Base-by-base conservation (phyloP, 331 rosid genomes). In the Quercus phellos region DNA sequence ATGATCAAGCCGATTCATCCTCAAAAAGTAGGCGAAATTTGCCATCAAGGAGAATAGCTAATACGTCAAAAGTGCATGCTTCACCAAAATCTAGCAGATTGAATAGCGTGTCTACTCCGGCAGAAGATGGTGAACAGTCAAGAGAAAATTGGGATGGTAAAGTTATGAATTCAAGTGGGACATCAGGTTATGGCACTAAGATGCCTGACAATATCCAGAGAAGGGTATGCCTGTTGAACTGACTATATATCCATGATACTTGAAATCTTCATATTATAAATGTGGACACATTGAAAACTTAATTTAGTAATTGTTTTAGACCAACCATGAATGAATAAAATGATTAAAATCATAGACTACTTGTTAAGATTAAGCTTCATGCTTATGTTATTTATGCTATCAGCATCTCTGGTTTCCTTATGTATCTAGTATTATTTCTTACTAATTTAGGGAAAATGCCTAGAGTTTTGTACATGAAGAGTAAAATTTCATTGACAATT, bases 161-260 rank as follows among this genome's bases (percentile, higher is more conserved):
- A 84, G 85, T 81, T 74, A 87, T 77, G 55, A 84, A 82, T 87
- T 77, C 85, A 21, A 87, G 89, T 82, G 96, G 89, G 69, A 79
- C 89, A 68, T 81, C 94, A 19, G 90, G 74, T 79, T 83, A 73
- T 75, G 93, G 84, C 74, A 42, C 91, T 24, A 90, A 86, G 84
- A 90, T 91, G 98, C 86, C 96, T 35, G 99, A 93, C 74, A 86
- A 89, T 74, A 86, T 89, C 83, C 99, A 95, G 85, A 87, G 94
- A 88, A 87, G 92, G 94, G 98, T 91, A 88, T 70, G 86, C 14
- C 72, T 35, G 11, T 80, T 75, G 42, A 32, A 42, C 70, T 83
- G 76, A 70, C 32, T 6, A 34, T 22, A 42, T 72, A 73, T 35
- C 17, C 63, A 24, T 66, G 24, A 53, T 12, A 59, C 12, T 74